These are phyloP conservation scores for Crithidia bombi DNA, from an alignment of 208 protist genomes.

Conservation along the genomic window DNA sequence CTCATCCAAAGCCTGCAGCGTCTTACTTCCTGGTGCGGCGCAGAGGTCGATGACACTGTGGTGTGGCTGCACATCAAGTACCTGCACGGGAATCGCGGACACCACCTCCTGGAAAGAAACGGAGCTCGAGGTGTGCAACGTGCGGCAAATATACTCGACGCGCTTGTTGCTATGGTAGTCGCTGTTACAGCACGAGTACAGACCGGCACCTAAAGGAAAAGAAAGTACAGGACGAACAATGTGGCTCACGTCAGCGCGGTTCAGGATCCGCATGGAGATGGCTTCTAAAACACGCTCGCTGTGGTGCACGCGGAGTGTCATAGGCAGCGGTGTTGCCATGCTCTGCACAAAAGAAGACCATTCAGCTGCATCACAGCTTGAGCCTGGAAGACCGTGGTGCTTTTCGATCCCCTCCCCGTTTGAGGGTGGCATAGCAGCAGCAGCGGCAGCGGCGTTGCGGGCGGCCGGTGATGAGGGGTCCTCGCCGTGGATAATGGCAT, in stretches of 20 bases:
- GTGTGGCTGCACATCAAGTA: constrained; percentile 75
- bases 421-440: no score
- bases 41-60: constrained; percentile 91
- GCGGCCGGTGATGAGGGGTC: constrained; percentile 38
- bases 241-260: constrained; percentile 22
- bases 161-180: constrained; percentile 75
- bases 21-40: constrained; percentile 93
- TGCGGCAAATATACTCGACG: constrained; percentile 82
- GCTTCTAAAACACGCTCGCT: constrained; percentile 56
- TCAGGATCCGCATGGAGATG: constrained; percentile 53
- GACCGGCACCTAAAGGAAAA: constrained; percentile 32
- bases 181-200: constrained; percentile 80
- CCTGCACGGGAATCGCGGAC: constrained; percentile 81
- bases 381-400: not conserved
- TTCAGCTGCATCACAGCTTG: constrained; percentile 39
- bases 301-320: constrained; percentile 85
- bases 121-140: constrained; percentile 78
- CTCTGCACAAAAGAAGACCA: constrained; percentile 67
- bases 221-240: constrained; percentile 47
- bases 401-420: not conserved
- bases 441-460: constrained; percentile 15
- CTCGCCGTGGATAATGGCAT: constrained; percentile 48
- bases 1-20: constrained; percentile 85
- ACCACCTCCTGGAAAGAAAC: constrained; percentile 92
- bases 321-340: constrained; percentile 75